Evolutionary conservation across 2,329 filamentous ascomycete genomes (phyloP).

Genomic region (Fusarium napiforme): DNA sequence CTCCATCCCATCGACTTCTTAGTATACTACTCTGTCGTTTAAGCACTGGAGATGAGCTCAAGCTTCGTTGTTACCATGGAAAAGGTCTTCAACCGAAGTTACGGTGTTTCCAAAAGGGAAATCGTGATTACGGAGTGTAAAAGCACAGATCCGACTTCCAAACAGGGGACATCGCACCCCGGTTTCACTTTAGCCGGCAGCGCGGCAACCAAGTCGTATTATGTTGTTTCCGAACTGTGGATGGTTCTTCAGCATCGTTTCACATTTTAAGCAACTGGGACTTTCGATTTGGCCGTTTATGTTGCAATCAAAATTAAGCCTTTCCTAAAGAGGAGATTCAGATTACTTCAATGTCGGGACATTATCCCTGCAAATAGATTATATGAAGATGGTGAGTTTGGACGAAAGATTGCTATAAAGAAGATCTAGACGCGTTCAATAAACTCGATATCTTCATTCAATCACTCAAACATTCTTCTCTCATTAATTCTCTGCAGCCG

Average conservation of each 20-base stretch:
- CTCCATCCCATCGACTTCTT: rapidly evolving
- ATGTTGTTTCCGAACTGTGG: not conserved
- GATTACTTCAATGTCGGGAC: not conserved
- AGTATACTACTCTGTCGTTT: rapidly evolving
- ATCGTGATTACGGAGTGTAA: not conserved
- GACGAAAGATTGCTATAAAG: not conserved
- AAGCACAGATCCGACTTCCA: not conserved
- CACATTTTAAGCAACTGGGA: not conserved
- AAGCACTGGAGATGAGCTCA: not conserved
- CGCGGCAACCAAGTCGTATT: not conserved
- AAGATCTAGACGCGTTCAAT: not conserved
- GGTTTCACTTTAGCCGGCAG: not conserved
- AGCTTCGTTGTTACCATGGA: too few relatives aligned
- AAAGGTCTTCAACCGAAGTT: not conserved
- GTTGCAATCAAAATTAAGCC: not conserved
- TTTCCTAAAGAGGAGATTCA: conserved; percentile 3
- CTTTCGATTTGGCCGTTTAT: not conserved
- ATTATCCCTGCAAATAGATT: not conserved
- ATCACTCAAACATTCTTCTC: not conserved
- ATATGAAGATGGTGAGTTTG: not conserved
- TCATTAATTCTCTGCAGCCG: conserved; percentile 10
- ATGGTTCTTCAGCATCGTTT: not conserved
- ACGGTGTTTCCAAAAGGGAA: not conserved
- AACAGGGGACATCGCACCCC: not conserved
- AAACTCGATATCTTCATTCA: not conserved